phyloP scores from a whole-genome alignment of 345 rosid genomes.

The Salix purpurea region DNA sequence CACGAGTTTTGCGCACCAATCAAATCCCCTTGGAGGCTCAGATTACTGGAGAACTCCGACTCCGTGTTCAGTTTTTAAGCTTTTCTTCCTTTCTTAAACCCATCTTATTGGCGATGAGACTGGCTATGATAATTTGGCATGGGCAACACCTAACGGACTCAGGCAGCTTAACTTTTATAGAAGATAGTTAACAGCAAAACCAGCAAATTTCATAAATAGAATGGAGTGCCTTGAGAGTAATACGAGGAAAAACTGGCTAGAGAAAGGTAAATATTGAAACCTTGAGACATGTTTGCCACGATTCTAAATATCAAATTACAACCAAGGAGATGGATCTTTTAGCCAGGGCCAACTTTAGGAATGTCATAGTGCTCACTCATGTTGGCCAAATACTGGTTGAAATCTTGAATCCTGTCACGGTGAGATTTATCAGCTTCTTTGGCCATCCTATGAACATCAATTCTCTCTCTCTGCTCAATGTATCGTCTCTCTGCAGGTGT shows the following conservation, averaged over 20 bases:
- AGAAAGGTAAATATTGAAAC: neutral
- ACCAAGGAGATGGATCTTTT: neutral
- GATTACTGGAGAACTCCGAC: neutral
- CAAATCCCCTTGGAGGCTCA: neutral
- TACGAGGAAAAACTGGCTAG: neutral
- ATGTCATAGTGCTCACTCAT: constrained; percentile 90
- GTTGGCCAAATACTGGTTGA: constrained; percentile 81
- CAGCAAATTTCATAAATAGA: too few species aligned
- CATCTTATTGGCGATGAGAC: neutral
- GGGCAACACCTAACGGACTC: neutral
- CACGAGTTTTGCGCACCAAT: neutral
- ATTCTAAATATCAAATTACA: neutral
- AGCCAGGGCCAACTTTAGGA: constrained; percentile 93
- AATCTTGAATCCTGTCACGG: constrained; percentile 78
- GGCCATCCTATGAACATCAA: constrained; percentile 58
- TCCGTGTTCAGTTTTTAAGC: too few species aligned
- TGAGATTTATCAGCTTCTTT: constrained; percentile 78
- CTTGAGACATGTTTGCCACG: neutral
- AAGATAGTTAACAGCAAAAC: too few species aligned
- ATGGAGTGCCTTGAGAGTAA: neutral
- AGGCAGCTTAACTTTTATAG: too few species aligned
- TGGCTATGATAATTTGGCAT: neutral
- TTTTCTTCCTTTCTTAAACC: neutral
- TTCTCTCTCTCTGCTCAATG: constrained; percentile 65
- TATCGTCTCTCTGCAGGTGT: constrained; percentile 69